Percentiles rank a stretch among this genome's conserved stretches.
phyloP scores from a whole-genome alignment of 768 basidiomycete species.

The Mycena haematopus region DNA sequence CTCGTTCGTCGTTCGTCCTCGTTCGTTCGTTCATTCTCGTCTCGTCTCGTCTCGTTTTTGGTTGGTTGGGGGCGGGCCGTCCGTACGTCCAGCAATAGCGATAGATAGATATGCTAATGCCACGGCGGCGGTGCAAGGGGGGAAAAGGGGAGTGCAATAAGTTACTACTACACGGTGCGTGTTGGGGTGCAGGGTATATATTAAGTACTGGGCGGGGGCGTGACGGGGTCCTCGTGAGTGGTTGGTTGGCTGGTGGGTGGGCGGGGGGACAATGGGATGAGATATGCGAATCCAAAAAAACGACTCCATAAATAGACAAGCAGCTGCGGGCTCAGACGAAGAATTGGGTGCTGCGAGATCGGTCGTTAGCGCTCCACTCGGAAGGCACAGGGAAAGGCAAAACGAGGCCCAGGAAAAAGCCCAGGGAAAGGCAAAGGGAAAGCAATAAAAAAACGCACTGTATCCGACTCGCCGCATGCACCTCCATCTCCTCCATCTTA shows the following conservation, averaged over 20 bases:
- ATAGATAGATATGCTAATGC: too few species aligned
- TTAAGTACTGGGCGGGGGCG: slow-evolving; percentile 6
- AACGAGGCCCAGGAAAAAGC: too few species aligned
- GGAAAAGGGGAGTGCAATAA: slow-evolving; percentile 20
- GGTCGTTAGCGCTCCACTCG: slow-evolving; percentile 1
- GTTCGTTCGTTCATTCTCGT: neutral
- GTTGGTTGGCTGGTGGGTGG: slow-evolving; percentile 22
- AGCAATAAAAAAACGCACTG: slow-evolving; percentile 63
- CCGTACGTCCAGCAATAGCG: neutral
- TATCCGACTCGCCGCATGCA: slow-evolving; percentile 90
- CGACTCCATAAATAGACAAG: slow-evolving; percentile 28
- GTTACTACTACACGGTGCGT: slow-evolving; percentile 26
- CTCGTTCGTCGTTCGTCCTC: neutral
- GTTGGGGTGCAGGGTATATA: neutral
- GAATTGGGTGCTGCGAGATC: slow-evolving; percentile 74
- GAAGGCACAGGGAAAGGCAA: slow-evolving; percentile 10
- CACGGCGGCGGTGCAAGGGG: neutral
- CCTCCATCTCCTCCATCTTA: slow-evolving; percentile 99
- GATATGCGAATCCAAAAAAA: slow-evolving; percentile 36
- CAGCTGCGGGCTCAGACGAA: slow-evolving; percentile 64
- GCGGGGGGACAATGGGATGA: neutral
- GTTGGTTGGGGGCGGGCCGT: neutral
- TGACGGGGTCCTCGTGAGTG: slow-evolving; percentile 7
- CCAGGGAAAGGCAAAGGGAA: too few species aligned
- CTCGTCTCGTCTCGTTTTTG: neutral